Base-by-base conservation (phyloP, 2,329 filamentous ascomycete species). In the Huntiella decipiens region DNA sequence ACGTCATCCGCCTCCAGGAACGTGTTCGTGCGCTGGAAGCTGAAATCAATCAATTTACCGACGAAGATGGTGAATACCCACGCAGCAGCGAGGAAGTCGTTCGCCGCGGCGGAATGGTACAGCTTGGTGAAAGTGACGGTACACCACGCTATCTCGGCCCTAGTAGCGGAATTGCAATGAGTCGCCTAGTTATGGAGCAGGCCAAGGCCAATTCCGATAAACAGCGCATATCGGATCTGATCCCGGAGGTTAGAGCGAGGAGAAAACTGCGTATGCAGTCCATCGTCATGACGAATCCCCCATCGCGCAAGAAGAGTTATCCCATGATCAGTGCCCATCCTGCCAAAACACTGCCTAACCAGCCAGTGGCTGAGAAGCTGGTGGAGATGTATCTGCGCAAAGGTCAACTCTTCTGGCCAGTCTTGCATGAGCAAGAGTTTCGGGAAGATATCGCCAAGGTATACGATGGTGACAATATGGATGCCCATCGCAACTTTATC, bases 161-260 rank as follows among this genome's bases (percentile, higher is more conserved):
- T 2, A 94, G 87, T 42, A 96, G 88, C 59, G 91, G 88, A 50
- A 94, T 95, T 55, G 84, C 86, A 57, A 93, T 96, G 66, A 93
- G 87, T 10, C 77, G 88, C 28, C 70, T 96, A 53, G 79, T 98
- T 8, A 95, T 98, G 82, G 87, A 95, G 59, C 77, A 94, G 61
- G 88, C 88, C 45, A 96, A 94, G 63, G 80, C 86, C 52, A 93
- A 88, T 56, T 92, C 86, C 19, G 82, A 91, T 56, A 81, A 85
- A 4, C 83, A 86, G 60, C 85, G 80, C 53, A 95, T 96, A 58
- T 86, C 85, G 48, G 86, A 95, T 54, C 77, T 96, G 43, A 83
- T 95, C 31, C 84, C 87, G 3, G 81, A 87, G 46, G 65, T 72
- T 58, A 76, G 63, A 60, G 75, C 60, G 57, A 77, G 63, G 63